A percentile compares a stretch with the other conserved stretches of the same genome.
These are phyloP conservation scores for Irpex sp. DNA, from an alignment of 1,284 basidiomycete genomes.

Conservation along the genomic window DNA sequence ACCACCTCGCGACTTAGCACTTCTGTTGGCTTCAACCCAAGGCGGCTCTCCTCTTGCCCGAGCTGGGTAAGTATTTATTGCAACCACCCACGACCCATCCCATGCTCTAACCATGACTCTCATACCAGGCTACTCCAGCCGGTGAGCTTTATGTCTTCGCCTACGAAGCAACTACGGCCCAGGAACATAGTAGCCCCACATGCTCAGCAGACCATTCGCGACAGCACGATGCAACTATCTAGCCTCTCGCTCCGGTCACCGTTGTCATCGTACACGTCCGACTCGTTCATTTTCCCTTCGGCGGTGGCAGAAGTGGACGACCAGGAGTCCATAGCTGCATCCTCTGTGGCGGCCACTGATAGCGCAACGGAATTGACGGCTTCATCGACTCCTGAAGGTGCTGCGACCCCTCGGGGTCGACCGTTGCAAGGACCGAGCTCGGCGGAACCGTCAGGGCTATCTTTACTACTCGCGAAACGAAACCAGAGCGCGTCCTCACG, in stretches of 20 bases:
- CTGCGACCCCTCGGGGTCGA: constrained; percentile 20
- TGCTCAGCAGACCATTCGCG: constrained; percentile 60
- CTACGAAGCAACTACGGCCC: constrained; percentile 25
- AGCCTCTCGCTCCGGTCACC: constrained; percentile 40
- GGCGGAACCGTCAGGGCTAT: constrained; percentile 38
- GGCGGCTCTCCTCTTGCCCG: constrained; percentile 43
- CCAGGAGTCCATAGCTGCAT: constrained; percentile 21
- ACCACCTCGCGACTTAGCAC: constrained; percentile 19
- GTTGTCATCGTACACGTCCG: constrained; percentile 12
- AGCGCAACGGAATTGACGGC: constrained; percentile 25
- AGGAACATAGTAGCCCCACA: constrained; percentile 33
- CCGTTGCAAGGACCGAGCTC: constrained; percentile 14
- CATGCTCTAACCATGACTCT: neutral
- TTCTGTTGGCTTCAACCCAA: constrained; percentile 22
- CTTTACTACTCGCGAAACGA: constrained; percentile 36
- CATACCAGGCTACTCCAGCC: constrained; percentile 29
- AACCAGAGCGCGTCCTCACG: constrained; percentile 9
- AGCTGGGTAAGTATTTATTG: constrained; percentile 43
- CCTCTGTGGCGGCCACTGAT: constrained; percentile 20
- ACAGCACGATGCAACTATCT: constrained; percentile 62
- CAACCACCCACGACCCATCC: neutral
- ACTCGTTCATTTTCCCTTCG: constrained; percentile 38
- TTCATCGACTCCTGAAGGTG: constrained; percentile 26
- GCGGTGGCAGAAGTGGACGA: constrained; percentile 16
- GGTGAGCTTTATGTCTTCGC: constrained; percentile 32